phyloP scores from a whole-genome alignment of 345 rosid genomes.

The Gossypium mustelinum region DNA sequence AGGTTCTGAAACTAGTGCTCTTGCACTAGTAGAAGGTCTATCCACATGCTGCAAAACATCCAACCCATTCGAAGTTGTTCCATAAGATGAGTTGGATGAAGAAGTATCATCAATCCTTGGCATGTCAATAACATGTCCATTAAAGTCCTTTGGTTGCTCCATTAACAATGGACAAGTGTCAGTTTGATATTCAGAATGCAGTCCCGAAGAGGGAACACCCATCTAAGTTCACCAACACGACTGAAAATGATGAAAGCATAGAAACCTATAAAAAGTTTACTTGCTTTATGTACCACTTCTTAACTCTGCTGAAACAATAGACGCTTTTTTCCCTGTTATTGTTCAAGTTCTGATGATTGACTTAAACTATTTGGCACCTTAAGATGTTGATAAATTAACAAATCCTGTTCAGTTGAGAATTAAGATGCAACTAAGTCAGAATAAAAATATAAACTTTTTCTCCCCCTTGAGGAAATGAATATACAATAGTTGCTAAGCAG shows the following conservation, averaged over 20 bases:
- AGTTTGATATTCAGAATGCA: constrained; percentile 34
- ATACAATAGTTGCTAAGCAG: not conserved
- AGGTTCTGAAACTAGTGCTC: constrained; percentile 30
- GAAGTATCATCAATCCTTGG: constrained; percentile 42
- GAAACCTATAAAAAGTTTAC: constrained; percentile 24
- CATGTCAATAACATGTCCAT: constrained; percentile 65
- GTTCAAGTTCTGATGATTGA: not conserved
- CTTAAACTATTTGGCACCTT: constrained; percentile 21
- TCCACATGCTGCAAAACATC: constrained; percentile 52
- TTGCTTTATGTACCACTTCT: constrained; percentile 9
- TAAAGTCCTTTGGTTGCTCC: constrained; percentile 54
- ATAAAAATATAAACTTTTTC: not conserved
- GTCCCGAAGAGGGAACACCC: constrained; percentile 69
- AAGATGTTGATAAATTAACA: constrained; percentile 16
- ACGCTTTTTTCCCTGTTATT: not conserved
- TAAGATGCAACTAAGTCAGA: constrained; percentile 18
- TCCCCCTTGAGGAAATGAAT: not conserved
- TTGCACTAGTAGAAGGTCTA: constrained; percentile 38
- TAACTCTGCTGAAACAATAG: not conserved
- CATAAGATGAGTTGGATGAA: constrained; percentile 39
- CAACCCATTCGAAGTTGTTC: constrained; percentile 48
- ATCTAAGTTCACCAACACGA: constrained; percentile 51
- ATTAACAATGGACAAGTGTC: constrained; percentile 55
- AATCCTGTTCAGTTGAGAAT: constrained; percentile 20
- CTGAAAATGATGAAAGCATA: constrained; percentile 36